Base-by-base conservation (phyloP, 768 basidiomycete genomes). In the Mycena sanguinolenta region DNA sequence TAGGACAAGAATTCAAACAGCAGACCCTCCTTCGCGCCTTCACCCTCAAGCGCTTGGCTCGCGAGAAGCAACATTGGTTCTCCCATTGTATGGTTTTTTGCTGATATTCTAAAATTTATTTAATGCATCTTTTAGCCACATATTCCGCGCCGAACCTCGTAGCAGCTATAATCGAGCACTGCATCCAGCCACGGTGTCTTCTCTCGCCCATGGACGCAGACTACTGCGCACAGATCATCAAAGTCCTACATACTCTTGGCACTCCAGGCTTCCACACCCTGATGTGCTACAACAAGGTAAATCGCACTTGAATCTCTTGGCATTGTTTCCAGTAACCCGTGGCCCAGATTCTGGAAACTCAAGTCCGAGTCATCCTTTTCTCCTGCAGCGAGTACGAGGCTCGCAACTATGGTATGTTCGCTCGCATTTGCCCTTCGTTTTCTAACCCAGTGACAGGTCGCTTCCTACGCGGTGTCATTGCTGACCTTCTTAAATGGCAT, bases 191-290 rank as follows among this genome's bases (percentile, higher is more conserved):
- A 14, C 90, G 98, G 32, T 93, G 92, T 73, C 83, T 98, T 46
- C 83, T 98, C n/a, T 97, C 97, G 0, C 96, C 96, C 0, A 95
- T 96, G 90, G 98, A 99, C 79, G 97, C 98, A 28, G 93, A 97
- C 65, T 99, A 91, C 74, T 96, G 95, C 65, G 92, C 95, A 3
- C 93, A 95, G 73, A 92, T 99, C 76, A 93, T 99, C 79, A 93
- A 93, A 77, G 86, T 92, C 17, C 84, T 98, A 69, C 98, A 99
- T 74, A 87, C 88, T 17, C 89, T 92, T 77, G 96, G 95, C n/a
- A 97, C 97, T 0, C 89, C 91, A 12, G 92, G 92, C 2, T 99
- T 98, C 79, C 91, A 92, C 42, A 96, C 96, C 0, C 79, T 98
- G 14, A 87, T 89, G 77, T 91, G 92, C 69, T 98, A 96, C 76